Evolutionary conservation across 805 yeast species (phyloP).

Genomic region (Ogataea ramenticola): DNA sequence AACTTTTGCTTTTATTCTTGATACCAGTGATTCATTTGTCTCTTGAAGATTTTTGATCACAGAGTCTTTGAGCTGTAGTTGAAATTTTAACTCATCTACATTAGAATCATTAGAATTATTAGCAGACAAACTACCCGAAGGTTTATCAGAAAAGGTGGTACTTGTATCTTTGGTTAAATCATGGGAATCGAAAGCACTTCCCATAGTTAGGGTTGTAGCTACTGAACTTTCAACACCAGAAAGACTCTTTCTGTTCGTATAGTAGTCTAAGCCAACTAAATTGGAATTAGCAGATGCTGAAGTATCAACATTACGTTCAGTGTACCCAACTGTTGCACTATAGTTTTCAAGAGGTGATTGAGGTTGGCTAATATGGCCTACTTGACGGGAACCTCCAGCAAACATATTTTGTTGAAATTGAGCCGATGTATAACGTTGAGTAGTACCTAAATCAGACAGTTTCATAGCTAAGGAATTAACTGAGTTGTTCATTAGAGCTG

Average conservation of each 20-base stretch:
- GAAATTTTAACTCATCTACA: conserved; percentile 36
- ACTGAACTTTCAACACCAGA: not conserved
- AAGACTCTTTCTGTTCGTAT: not conserved
- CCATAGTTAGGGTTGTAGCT: not conserved
- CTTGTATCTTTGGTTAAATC: not conserved
- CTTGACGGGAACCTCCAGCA: not conserved
- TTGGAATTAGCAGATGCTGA: not conserved
- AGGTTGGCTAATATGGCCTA: not conserved
- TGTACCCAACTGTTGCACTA: not conserved
- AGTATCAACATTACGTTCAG: not conserved
- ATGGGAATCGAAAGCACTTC: not conserved
- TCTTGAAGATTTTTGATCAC: conserved; percentile 38
- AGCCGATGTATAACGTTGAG: not conserved
- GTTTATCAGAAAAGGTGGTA: not conserved
- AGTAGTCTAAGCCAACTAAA: not conserved
- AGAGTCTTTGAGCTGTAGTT: conserved; percentile 48
- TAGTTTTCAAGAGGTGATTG: not conserved
- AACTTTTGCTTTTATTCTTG: conserved; percentile 37
- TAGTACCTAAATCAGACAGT: not conserved
- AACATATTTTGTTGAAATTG: not conserved
- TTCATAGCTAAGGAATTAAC: not conserved
- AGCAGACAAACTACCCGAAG: not conserved
- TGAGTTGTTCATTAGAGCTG: not conserved
- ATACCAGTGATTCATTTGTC: conserved; percentile 34
- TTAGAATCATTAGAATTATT: not conserved